Percentiles rank a stretch among this genome's conserved stretches.
phyloP scores from a whole-genome alignment of 345 rosid species.

The Populus ilicifolia region DNA sequence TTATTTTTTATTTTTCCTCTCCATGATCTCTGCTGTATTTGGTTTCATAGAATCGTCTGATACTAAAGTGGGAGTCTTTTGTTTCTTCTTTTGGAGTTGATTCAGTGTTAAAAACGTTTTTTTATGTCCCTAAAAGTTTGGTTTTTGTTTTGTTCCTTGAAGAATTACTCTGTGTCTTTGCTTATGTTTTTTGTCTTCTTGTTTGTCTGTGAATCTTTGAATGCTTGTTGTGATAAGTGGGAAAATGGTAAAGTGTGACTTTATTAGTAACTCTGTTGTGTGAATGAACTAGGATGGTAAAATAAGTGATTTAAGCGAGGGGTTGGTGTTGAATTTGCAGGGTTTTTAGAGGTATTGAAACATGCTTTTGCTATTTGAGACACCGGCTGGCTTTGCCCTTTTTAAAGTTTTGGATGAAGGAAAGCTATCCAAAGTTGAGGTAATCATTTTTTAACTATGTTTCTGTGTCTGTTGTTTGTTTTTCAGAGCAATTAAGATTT shows the following conservation, averaged over 20 bases:
- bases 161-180: not conserved
- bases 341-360: slow-evolving; percentile 4
- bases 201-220: not conserved
- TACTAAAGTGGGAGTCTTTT: not conserved
- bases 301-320: not conserved
- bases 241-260: not conserved
- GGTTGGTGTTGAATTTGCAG: slow-evolving; percentile 4
- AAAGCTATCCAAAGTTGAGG: slow-evolving; percentile 70
- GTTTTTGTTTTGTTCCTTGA: not conserved
- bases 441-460: slow-evolving; percentile 6
- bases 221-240: not conserved
- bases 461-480: not conserved
- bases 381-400: slow-evolving; percentile 72
- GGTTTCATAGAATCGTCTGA: not conserved
- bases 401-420: slow-evolving; percentile 69
- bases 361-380: slow-evolving; percentile 67
- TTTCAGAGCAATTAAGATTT: not conserved
- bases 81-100: not conserved
- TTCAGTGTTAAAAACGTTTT: not conserved
- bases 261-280: not conserved
- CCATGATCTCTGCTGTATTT: not conserved
- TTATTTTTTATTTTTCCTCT: not conserved
- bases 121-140: not conserved
- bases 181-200: not conserved
- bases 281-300: not conserved